Evolutionary conservation across 768 basidiomycete species (phyloP).

Genomic region (Lactarius quietus): DNA sequence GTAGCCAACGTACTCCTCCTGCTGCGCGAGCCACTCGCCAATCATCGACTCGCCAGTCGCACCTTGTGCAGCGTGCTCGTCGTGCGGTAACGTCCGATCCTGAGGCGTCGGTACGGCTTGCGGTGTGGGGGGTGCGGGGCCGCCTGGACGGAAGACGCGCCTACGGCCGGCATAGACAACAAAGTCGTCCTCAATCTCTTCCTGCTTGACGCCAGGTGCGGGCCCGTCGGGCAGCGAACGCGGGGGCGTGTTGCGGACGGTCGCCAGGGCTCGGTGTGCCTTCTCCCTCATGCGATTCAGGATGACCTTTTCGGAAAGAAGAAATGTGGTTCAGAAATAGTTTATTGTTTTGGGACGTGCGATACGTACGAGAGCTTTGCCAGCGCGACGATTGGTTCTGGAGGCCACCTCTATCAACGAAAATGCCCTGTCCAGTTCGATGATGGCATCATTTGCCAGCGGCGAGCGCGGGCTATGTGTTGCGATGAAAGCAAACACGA

Average conservation of each 20-base stretch:
- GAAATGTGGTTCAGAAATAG: not conserved
- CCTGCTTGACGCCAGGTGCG: constrained; percentile 51
- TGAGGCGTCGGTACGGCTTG: not conserved
- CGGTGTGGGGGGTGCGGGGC: constrained; percentile 24
- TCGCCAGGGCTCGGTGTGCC: constrained; percentile 53
- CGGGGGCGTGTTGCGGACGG: constrained; percentile 36
- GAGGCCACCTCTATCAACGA: constrained; percentile 63
- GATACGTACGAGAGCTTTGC: constrained; percentile 56
- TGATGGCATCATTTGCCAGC: constrained; percentile 61
- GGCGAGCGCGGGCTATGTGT: constrained; percentile 68
- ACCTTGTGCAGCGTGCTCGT: constrained; percentile 1
- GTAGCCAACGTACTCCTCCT: constrained; percentile 8
- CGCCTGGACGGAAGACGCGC: constrained; percentile 52
- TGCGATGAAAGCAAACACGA: constrained; percentile 77
- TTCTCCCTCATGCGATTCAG: constrained; percentile 60
- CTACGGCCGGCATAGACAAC: constrained; percentile 67
- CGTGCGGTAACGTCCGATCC: not conserved
- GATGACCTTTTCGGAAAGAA: constrained; percentile 46
- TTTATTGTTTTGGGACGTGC: not conserved
- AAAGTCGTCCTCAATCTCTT: constrained; percentile 60
- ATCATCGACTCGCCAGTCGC: not conserved
- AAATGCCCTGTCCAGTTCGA: constrained; percentile 65
- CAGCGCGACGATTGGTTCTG: constrained; percentile 54
- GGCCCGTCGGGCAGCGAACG: constrained; percentile 35
- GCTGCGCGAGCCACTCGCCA: constrained; percentile 19